phyloP scores from a whole-genome alignment of 1,284 basidiomycete genomes.

The Austroboletus novae-zelandiae region DNA sequence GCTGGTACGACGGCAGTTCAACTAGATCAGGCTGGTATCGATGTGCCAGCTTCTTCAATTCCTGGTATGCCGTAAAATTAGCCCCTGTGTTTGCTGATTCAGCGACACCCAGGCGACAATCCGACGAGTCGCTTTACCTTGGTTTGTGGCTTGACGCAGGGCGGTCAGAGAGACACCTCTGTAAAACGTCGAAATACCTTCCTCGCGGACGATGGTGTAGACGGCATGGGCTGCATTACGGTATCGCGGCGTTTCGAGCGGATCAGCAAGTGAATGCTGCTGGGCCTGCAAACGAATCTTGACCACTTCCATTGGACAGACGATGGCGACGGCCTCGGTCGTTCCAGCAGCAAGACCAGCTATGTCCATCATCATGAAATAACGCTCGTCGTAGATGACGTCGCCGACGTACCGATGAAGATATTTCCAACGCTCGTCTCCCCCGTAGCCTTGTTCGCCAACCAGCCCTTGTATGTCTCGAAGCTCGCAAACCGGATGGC shows the following conservation, averaged over 20 bases:
- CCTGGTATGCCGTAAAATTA: constrained; percentile 98
- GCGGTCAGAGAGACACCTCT: constrained; percentile 94
- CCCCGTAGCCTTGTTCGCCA: constrained; percentile 77
- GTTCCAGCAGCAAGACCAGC: constrained; percentile 94
- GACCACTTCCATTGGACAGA: constrained; percentile 99
- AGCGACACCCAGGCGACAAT: background rate
- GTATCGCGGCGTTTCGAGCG: constrained; percentile 91
- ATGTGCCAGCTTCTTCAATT: constrained; percentile 85
- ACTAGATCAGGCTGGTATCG: constrained; percentile 71
- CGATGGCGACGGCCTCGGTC: constrained; percentile 91
- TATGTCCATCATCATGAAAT: constrained; percentile 28
- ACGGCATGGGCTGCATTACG: constrained; percentile 96
- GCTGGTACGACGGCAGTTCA: constrained; percentile 90
- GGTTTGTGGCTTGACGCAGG: constrained; percentile 96
- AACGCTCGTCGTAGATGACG: background rate
- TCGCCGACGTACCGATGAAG: constrained; percentile 62
- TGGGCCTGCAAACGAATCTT: constrained; percentile 99
- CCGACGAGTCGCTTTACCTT: constrained; percentile 53
- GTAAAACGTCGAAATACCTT: constrained; percentile 86
- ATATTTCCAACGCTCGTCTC: constrained; percentile 73
- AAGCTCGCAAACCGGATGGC: constrained; percentile 98
- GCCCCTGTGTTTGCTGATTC: constrained; percentile 56
- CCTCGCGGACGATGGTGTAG: constrained; percentile 93
- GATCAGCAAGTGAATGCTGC: constrained; percentile 96
- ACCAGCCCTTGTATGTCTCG: constrained; percentile 87